These are phyloP conservation scores for Erysimum cheiranthoides DNA, from an alignment of 345 rosid genomes.

Conservation along the genomic window DNA sequence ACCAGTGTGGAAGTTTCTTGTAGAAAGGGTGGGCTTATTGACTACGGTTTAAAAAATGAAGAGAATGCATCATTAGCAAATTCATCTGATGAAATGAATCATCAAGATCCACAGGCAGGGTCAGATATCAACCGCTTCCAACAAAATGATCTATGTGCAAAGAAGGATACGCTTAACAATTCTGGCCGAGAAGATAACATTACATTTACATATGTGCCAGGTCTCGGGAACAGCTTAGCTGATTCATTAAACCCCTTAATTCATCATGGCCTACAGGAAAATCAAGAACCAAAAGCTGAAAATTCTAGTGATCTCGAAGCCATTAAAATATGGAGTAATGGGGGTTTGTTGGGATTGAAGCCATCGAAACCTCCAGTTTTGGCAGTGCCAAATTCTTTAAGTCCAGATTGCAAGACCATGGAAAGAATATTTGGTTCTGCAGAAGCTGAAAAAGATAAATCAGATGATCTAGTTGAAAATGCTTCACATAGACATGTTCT, in stretches of 20 bases:
- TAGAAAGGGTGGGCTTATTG: background rate
- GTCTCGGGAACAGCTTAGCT: slow-evolving; percentile 15
- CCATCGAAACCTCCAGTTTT: slow-evolving; percentile 87
- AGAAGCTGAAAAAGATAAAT: slow-evolving; percentile 31
- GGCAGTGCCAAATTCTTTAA: slow-evolving; percentile 34
- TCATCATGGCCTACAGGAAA: slow-evolving; percentile 14
- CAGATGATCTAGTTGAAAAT: slow-evolving; percentile 24
- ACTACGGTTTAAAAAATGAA: slow-evolving; percentile 6
- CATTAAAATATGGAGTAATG: slow-evolving; percentile 86
- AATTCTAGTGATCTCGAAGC: slow-evolving; percentile 45
- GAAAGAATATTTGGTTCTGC: slow-evolving; percentile 6
- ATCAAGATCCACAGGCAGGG: slow-evolving; percentile 46
- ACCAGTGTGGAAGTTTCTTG: slow-evolving; percentile 23
- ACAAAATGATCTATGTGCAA: slow-evolving; percentile 20
- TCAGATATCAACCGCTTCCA: slow-evolving; percentile 28
- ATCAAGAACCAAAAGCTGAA: slow-evolving; percentile 41
- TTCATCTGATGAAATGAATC: slow-evolving; percentile 43
- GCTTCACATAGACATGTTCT: slow-evolving; percentile 8
- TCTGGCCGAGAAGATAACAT: slow-evolving; percentile 3
- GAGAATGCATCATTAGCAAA: slow-evolving; percentile 41
- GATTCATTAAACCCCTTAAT: slow-evolving; percentile 33
- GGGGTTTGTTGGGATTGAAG: slow-evolving; percentile 85
- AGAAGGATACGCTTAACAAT: background rate
- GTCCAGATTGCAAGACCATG: slow-evolving; percentile 12
- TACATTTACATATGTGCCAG: slow-evolving; percentile 9